A percentile compares a stretch with the other conserved stretches of the same genome.
phyloP scores from a whole-genome alignment of 2,329 filamentous ascomycete genomes.

The Calonectria pseudoreteaudii region DNA sequence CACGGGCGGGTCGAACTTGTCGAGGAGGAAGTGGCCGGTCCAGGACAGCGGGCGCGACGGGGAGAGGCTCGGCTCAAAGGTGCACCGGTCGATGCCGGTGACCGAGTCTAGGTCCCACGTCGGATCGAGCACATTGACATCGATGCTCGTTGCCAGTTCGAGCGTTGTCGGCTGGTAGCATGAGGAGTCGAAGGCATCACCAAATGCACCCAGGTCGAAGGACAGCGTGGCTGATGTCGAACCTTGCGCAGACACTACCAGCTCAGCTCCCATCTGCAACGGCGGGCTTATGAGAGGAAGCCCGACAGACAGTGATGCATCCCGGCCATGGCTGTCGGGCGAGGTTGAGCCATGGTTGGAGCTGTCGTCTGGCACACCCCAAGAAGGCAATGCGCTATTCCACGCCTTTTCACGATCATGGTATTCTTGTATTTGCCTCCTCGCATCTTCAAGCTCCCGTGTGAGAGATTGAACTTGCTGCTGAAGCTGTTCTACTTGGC shows the following conservation, averaged over 20 bases:
- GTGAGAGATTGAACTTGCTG: constrained; percentile 29
- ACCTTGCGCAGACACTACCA: background rate
- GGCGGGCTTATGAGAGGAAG: background rate
- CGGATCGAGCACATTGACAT: constrained; percentile 17
- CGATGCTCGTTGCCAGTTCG: background rate
- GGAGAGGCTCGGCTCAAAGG: background rate
- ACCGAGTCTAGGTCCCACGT: constrained; percentile 17
- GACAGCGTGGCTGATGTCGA: background rate
- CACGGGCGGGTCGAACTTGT: constrained; percentile 10
- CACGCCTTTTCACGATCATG: constrained; percentile 25
- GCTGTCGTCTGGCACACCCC: background rate
- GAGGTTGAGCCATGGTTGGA: background rate
- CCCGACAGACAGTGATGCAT: background rate
- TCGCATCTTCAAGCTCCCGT: constrained; percentile 8
- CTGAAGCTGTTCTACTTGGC: constrained; percentile 32
- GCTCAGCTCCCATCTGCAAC: background rate
- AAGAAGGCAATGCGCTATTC: constrained; percentile 1
- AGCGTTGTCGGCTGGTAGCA: background rate
- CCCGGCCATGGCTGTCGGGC: background rate
- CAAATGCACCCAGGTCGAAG: constrained; percentile 3
- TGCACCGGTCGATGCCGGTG: constrained; percentile 3
- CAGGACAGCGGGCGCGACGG: constrained; percentile 25
- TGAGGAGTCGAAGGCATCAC: background rate
- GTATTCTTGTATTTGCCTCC: constrained; percentile 6
- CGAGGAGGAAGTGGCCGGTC: constrained; percentile 26